Conservation (phyloP, 345 rosid genomes). For the Citrus reticulata region DNA sequence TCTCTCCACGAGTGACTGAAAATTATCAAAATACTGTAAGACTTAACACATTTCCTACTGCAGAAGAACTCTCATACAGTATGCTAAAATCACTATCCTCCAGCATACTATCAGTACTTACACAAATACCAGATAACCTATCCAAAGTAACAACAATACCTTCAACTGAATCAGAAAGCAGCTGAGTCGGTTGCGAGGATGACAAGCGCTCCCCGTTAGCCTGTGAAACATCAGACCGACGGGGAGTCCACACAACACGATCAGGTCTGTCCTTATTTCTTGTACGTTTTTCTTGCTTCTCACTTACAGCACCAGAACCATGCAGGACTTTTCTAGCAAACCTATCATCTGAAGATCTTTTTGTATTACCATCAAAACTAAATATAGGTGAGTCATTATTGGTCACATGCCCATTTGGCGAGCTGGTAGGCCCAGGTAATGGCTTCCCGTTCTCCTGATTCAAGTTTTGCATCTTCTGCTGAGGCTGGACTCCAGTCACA, state of each 20-base stretch:
- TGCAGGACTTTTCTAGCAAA: conserved; percentile 39
- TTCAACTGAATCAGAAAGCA: conserved; percentile 19
- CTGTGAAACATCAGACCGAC: conserved; percentile 46
- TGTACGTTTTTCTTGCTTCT: conserved; percentile 48
- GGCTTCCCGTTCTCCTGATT: conserved; percentile 34
- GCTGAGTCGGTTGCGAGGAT: conserved; percentile 23
- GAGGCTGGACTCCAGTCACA: conserved; percentile 30
- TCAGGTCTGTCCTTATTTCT: conserved; percentile 73
- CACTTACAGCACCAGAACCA: conserved; percentile 34
- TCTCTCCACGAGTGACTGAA: conserved; percentile 36
- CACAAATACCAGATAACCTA: not conserved
- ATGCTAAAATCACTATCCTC: not conserved
- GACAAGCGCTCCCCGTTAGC: conserved; percentile 38
- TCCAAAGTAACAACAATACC: conserved; percentile 28
- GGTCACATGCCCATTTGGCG: conserved; percentile 20
- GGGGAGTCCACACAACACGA: conserved; percentile 71
- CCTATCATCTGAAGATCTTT: conserved; percentile 39
- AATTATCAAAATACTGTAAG: conserved; percentile 14
- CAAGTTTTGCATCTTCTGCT: conserved; percentile 33
- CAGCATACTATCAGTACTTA: not conserved
- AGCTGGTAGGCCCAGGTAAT: conserved; percentile 32
- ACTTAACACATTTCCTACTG: not conserved
- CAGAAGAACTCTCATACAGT: not conserved
- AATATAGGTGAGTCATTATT: conserved; percentile 15
- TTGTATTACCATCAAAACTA: conserved; percentile 21